Evolutionary conservation across 805 yeast species (phyloP), one percentile per base, ranked within the genome.

Genomic region (Lipomyces anomalus): DNA sequence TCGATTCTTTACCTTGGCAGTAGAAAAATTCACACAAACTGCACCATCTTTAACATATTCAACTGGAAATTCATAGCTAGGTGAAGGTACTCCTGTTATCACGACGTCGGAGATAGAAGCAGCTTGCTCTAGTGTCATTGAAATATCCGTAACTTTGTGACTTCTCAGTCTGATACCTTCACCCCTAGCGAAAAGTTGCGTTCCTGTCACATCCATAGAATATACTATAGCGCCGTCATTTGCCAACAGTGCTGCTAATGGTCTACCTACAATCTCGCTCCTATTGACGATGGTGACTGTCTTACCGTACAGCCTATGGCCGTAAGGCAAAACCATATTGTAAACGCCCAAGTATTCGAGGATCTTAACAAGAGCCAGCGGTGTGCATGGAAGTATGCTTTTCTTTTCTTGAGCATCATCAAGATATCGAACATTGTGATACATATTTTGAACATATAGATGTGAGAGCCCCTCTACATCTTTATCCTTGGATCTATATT

Each of bases 221-320:
- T 84, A 92, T 2, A 92, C 97, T 1, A 82, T 82, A 20, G 98
- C 98, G 52, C 98, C 98, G 61, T 92, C 98, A 61, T 92, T 92
- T 17, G 98, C 97, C 53, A 92, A 70, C 30, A 92, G 67, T 0
- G 98, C 97, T 28, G 97, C 97, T 48, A 92, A 70, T 1, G 98
- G 98, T 57, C 98, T 78, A 9, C 98, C 98, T 20, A 92, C 98
- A 60, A 92, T 90, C 67, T 92, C 98, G 9, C 95, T 84, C 60
- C 98, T 74, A 67, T 92, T 92, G 42, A 92, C 89, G 37, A 92
- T 80, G 40, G 94, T 80, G 45, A 90, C 74, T 42, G 92, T 90
- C 67, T 88, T 89, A 37, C 98, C 98, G 59, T 86, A 92, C 20
- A 92, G 72, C 52, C 96, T 74, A 69, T 92, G 88, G 4, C 98